Conservation (phyloP, 75 land plant genomes). For the Selaginella tamariscina region DNA sequence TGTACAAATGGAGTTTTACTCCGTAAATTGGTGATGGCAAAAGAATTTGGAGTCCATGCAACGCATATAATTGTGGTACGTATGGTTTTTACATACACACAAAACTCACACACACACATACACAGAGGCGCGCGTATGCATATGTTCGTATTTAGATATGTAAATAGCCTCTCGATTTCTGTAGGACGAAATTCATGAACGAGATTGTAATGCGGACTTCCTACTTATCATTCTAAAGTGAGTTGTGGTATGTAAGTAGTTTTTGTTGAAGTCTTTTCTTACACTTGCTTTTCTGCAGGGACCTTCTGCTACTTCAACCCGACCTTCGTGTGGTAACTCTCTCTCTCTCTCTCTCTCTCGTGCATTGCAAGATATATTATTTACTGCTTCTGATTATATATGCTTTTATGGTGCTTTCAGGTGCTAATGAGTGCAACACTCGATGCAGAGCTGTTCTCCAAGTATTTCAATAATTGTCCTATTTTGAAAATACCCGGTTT, state of each 20-base stretch:
- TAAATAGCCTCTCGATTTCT: no score
- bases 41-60: slow-evolving; percentile 24
- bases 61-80: slow-evolving; percentile 91
- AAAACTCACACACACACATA: no score
- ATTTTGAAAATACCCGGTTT: slow-evolving; percentile 81
- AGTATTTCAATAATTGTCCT: slow-evolving; percentile 82
- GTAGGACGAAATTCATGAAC: slow-evolving; percentile 98
- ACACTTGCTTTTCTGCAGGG: slow-evolving; percentile 40
- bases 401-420: slow-evolving; percentile 27
- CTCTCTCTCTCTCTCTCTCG: not conserved
- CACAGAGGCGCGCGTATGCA: no score
- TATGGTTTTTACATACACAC: not conserved
- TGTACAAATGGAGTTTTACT: slow-evolving; percentile 90
- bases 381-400: slow-evolving; percentile 12
- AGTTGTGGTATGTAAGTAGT: slow-evolving; percentile 7
- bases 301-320: slow-evolving; percentile 57
- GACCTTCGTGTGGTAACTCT: slow-evolving; percentile 72
- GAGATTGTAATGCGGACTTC: slow-evolving; percentile 84
- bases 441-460: slow-evolving; percentile 82
- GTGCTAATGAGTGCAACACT: slow-evolving; percentile 95
- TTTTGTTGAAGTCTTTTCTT: not conserved
- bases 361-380: not conserved
- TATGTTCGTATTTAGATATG: no score
- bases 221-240: slow-evolving; percentile 88
- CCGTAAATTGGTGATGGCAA: slow-evolving; percentile 41